Conservation (phyloP, 2,329 filamentous ascomycete genomes). For the Iodosphaeria phyllophila region DNA sequence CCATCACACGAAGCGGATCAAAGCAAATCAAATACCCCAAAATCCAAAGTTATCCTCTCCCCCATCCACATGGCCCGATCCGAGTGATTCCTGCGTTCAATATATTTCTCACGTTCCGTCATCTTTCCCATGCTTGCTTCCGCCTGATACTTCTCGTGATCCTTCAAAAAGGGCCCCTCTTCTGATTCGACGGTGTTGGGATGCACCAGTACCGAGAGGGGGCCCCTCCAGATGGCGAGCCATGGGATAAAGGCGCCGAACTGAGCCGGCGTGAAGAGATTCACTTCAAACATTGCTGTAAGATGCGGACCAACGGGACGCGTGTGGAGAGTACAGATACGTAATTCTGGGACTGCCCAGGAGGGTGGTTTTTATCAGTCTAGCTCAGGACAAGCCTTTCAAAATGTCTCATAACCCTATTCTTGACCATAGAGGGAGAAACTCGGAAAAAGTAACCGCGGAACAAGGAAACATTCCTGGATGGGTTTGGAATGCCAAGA, state of each 20-base stretch:
- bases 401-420: too few relatives aligned
- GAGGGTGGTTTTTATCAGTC: too few relatives aligned
- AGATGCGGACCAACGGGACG: constrained; percentile 66
- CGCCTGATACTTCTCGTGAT: constrained; percentile 6
- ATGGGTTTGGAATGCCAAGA: too few relatives aligned
- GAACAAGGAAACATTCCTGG: too few relatives aligned
- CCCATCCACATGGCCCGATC: constrained; percentile 60
- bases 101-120: too few relatives aligned
- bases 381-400: too few relatives aligned
- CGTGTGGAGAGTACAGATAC: constrained; percentile 66
- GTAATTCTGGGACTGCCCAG: constrained; percentile 64
- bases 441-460: too few relatives aligned
- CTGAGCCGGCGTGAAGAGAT: constrained; percentile 66
- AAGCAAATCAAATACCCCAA: constrained; percentile 25
- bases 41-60: constrained; percentile 41
- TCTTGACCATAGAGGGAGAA: too few relatives aligned
- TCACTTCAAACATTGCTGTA: constrained; percentile 83
- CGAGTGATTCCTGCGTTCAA: constrained; percentile 37
- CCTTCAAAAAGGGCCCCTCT: constrained; percentile 13
- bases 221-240: constrained; percentile 66
- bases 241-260: constrained; percentile 81
- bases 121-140: too few relatives aligned
- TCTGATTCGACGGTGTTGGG: constrained; percentile 44
- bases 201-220: constrained; percentile 62
- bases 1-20: too few relatives aligned